Percentiles rank a stretch among this genome's conserved stretches.
Conservation (phyloP, 106 monocot genomes). For the Platanthera guangdongensis region DNA sequence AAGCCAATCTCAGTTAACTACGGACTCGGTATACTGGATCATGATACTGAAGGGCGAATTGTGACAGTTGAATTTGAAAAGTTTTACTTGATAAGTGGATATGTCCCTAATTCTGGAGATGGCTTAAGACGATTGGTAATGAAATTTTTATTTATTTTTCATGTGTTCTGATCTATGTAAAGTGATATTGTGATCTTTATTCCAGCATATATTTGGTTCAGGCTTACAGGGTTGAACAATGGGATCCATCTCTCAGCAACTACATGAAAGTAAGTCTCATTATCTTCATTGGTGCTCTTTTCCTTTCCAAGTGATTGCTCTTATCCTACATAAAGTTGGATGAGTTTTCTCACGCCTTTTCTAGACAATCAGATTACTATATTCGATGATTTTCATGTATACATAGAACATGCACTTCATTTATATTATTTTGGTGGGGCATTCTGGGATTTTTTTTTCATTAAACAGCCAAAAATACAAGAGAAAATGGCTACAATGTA, state of each 20-base stretch:
- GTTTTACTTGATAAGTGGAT: slow-evolving; percentile 50
- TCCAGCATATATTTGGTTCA: slow-evolving; percentile 12
- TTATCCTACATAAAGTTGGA: neutral
- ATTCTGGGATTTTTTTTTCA: neutral
- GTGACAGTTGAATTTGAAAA: slow-evolving; percentile 57
- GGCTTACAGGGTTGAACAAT: slow-evolving; percentile 76
- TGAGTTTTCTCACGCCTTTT: neutral
- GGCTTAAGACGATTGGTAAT: slow-evolving; percentile 86
- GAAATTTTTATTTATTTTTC: neutral
- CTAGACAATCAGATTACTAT: neutral
- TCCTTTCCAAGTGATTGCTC: neutral
- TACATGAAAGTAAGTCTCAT: slow-evolving; percentile 73
- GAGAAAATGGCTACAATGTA: neutral
- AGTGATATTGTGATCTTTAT: neutral
- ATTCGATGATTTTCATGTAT: neutral
- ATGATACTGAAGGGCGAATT: slow-evolving; percentile 66
- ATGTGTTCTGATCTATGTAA: neutral
- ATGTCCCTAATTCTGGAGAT: slow-evolving; percentile 87
- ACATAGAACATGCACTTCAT: neutral
- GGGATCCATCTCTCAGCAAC: slow-evolving; percentile 78
- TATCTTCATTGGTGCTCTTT: neutral
- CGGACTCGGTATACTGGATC: slow-evolving; percentile 64
- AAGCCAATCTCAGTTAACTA: slow-evolving; percentile 91
- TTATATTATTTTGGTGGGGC: neutral
- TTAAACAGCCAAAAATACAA: neutral